Conservation (phyloP, 2,329 filamentous ascomycete species). For the Triangularia setosa region DNA sequence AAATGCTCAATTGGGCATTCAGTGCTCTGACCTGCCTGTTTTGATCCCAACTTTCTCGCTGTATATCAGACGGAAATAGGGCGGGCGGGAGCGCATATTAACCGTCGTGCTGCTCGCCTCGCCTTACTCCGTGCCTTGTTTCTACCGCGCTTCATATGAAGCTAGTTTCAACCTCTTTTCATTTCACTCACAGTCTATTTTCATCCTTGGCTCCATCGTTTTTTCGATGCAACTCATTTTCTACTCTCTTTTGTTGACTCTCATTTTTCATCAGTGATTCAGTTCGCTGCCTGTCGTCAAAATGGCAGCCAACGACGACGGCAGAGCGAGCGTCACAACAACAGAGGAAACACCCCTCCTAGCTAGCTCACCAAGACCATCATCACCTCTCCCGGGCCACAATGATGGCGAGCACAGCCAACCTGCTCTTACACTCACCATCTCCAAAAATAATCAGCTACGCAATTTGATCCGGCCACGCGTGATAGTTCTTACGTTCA, state of each 20-base stretch:
- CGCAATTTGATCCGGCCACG: conserved; percentile 24
- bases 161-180: background rate
- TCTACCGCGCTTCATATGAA: background rate
- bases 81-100: background rate
- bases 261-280: background rate
- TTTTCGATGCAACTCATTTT: background rate
- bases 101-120: background rate
- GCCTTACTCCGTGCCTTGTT: background rate
- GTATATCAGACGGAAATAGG: background rate
- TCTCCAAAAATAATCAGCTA: conserved; percentile 9
- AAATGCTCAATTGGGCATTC: background rate
- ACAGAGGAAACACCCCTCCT: conserved; percentile 1
- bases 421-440: background rate
- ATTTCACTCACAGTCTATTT: background rate
- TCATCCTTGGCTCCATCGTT: background rate
- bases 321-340: background rate
- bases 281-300: background rate
- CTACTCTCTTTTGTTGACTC: background rate
- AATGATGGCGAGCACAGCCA: background rate
- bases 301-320: background rate
- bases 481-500: conserved; percentile 30
- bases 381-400: background rate
- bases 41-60: background rate
- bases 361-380: background rate
- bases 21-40: background rate